Conservation (phyloP, 192 early-diverging fungal genomes). For the Entomortierella parvispora region DNA sequence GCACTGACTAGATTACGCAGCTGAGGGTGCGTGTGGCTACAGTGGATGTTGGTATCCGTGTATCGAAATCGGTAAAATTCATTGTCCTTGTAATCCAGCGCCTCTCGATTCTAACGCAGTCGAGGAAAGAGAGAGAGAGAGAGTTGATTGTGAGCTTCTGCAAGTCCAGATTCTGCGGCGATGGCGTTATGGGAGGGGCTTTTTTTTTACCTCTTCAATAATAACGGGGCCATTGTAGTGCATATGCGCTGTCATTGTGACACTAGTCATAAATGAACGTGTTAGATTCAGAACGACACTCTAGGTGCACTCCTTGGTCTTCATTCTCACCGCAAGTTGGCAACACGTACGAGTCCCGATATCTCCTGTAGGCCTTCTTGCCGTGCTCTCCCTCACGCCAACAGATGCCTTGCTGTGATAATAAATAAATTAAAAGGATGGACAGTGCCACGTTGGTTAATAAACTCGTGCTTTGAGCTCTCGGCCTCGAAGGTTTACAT, state of each 20-base stretch:
- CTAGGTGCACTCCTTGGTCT: not conserved
- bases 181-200: too few species aligned
- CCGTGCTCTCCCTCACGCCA: constrained; percentile 30
- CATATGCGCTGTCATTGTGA: not conserved
- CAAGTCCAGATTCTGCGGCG: too few species aligned
- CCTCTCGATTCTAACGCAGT: constrained; percentile 19
- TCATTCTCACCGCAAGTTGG: too few species aligned
- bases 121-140: not conserved
- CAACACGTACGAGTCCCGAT: constrained; percentile 10
- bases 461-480: too few species aligned
- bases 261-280: not conserved
- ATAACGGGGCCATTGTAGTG: not conserved
- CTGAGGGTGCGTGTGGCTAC: constrained; percentile 43
- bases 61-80: constrained; percentile 43
- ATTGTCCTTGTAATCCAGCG: constrained; percentile 20
- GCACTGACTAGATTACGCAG: constrained; percentile 36
- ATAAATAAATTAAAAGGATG: constrained; percentile 1
- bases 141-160: too few species aligned
- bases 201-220: constrained; percentile 4
- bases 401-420: constrained; percentile 27
- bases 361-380: constrained; percentile 10
- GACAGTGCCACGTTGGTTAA: too few species aligned
- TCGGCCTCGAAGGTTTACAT: too few species aligned
- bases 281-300: not conserved
- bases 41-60: constrained; percentile 40